Evolutionary conservation across 441 rosid genomes (phyloP), one percentile per base, ranked within the genome.

Genomic region (Cnidoscolus chayamansa): DNA sequence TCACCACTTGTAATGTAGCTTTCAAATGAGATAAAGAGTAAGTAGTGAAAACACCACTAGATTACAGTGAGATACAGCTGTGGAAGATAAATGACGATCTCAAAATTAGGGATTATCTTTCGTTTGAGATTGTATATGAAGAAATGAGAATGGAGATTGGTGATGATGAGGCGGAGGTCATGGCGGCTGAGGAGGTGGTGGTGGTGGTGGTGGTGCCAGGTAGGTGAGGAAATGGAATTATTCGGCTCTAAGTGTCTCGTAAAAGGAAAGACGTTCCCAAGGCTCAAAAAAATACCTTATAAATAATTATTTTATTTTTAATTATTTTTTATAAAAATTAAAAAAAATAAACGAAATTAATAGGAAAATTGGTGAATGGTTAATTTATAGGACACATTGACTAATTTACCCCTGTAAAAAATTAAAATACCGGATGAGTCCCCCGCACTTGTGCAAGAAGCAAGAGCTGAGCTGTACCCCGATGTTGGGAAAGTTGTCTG

Each of bases 191-290:
- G 73, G 70, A 20, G 79, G 71, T 60, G 74, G 64, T 35, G 25
- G 40, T 60, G 74, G 64, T 35, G 25, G 40, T 10, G 31, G 69
- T 53, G 59, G 48, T n/a, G 12, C 35, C 31, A 74, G 66, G 63
- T 54, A 66, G 32, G 60, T 2, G 55, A 68, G 57, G 50, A 17
- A 71, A 75, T n/a, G 76, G 62, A 60, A 76, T 74, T 77, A 66
- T 74, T 71, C 72, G 71, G 74, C 65, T 76, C 62, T 25, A 47
- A 74, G 85, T 87, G 86, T 83, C 89, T 74, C 88, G 90, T 80
- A 73, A 80, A 80, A 79, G 84, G 79, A 76, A 76, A 79, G 86
- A 79, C 83, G 89, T 75, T 81, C 80, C 76, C 66, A 76, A 74
- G 76, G 80, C 81, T 76, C 81, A 74, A 72, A 75, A 58, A 73